A percentile compares a stretch with the other conserved stretches of the same genome.
Evolutionary conservation across 331 rosid species (phyloP).

Genomic region (Acacia pycnantha): DNA sequence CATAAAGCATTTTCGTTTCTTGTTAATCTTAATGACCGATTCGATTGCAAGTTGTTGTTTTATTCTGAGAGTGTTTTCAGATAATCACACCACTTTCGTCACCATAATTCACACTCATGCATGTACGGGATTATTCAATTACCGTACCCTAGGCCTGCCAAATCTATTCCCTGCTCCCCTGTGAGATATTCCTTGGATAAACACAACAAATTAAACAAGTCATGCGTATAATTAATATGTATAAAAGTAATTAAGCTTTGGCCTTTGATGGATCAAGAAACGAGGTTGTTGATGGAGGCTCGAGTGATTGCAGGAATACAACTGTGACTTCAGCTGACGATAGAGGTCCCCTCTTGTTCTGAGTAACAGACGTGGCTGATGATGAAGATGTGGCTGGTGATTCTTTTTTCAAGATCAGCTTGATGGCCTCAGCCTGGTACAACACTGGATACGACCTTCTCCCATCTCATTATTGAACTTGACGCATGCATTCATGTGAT

Average conservation of each 20-base stretch:
- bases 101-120: background rate
- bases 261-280: background rate
- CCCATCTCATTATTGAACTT: conserved; percentile 55
- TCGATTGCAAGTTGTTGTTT: background rate
- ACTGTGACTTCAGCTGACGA: conserved; percentile 51
- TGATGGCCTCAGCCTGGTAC: conserved; percentile 58
- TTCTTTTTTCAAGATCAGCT: conserved; percentile 49
- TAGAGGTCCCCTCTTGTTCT: background rate
- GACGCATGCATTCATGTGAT: conserved; percentile 51
- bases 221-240: background rate
- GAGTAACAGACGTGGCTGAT: conserved; percentile 9
- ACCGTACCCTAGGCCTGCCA: background rate
- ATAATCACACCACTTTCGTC: background rate
- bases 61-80: background rate
- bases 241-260: background rate
- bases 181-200: background rate
- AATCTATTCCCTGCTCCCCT: background rate
- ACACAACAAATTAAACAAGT: background rate
- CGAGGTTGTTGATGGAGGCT: background rate
- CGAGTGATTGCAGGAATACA: conserved; percentile 40
- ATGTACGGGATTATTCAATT: background rate
- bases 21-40: background rate
- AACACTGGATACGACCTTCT: conserved; percentile 43
- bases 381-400: conserved; percentile 12
- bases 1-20: background rate